These are phyloP conservation scores for Coemansia sp. DNA, from an alignment of 192 early-diverging fungal species.

Conservation along the genomic window DNA sequence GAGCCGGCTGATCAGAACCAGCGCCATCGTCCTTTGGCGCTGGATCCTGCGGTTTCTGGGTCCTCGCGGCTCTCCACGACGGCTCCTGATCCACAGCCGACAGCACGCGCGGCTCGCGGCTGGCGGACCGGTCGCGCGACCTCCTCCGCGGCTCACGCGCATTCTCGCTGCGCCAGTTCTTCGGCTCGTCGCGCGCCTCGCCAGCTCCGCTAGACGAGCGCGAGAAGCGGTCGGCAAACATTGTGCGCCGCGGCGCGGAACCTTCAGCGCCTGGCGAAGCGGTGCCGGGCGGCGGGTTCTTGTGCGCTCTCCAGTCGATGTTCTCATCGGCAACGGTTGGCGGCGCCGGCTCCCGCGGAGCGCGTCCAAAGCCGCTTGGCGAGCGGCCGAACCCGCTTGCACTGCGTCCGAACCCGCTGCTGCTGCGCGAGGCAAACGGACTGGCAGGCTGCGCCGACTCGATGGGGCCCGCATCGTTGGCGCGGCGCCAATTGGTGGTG, in stretches of 20 bases:
- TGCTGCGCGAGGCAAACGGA: constrained; percentile 38
- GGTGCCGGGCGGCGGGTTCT: constrained; percentile 16
- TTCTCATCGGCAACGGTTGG: constrained; percentile 29
- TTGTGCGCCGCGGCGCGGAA: constrained; percentile 1
- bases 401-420: constrained; percentile 30
- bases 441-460: constrained; percentile 9
- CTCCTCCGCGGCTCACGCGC: constrained; percentile 11
- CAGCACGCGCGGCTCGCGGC: constrained; percentile 31
- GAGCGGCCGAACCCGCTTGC: constrained; percentile 5
- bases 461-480: constrained; percentile 1
- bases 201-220: constrained; percentile 28
- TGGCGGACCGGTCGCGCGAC: constrained; percentile 10
- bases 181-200: constrained; percentile 17
- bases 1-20: background rate
- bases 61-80: constrained; percentile 21
- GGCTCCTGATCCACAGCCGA: constrained; percentile 23
- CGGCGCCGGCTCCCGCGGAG: constrained; percentile 23
- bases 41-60: background rate
- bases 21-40: constrained; percentile 1
- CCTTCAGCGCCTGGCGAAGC: background rate
- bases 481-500: constrained; percentile 40
- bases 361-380: constrained; percentile 10
- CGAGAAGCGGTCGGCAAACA: constrained; percentile 25
- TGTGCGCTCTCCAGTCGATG: constrained; percentile 39
- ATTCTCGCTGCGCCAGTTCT: constrained; percentile 19